phyloP scores from a whole-genome alignment of 1,284 basidiomycete genomes.

The Fomitopsis pinicola region DNA sequence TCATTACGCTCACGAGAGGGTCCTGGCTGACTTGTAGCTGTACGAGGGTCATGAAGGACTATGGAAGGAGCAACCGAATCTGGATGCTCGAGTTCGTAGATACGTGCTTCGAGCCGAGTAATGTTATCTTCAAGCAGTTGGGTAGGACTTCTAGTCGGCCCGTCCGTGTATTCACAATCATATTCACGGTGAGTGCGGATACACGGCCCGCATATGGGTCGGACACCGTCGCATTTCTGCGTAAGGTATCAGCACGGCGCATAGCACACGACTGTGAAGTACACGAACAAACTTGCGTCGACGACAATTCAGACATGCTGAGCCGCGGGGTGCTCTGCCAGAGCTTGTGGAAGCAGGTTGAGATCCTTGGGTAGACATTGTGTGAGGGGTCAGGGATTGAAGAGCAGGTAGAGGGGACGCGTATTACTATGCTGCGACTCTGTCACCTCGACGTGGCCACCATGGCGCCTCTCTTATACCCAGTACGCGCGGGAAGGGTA shows the following conservation, averaged over 20 bases:
- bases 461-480: not conserved
- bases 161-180: constrained; percentile 30
- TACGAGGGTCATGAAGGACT: constrained; percentile 11
- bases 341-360: not conserved
- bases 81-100: constrained; percentile 24
- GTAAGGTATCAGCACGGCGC: not conserved
- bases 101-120: constrained; percentile 23
- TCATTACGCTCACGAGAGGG: constrained; percentile 3
- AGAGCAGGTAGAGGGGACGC: not conserved
- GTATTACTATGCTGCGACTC: not conserved
- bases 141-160: constrained; percentile 24
- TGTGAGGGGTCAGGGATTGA: not conserved
- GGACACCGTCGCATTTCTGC: constrained; percentile 27
- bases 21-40: not conserved
- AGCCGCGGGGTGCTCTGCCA: constrained; percentile 25
- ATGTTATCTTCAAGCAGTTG: constrained; percentile 29
- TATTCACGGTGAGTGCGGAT: constrained; percentile 25
- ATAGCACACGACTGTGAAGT: not conserved
- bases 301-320: constrained; percentile 30
- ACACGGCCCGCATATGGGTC: constrained; percentile 27
- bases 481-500: not conserved
- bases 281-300: constrained; percentile 26
- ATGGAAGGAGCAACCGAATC: constrained; percentile 16
- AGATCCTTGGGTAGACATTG: not conserved
- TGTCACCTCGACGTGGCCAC: not conserved